Conservation (phyloP, 352 stramenopile species). For the Phytophthora ohioensis region DNA sequence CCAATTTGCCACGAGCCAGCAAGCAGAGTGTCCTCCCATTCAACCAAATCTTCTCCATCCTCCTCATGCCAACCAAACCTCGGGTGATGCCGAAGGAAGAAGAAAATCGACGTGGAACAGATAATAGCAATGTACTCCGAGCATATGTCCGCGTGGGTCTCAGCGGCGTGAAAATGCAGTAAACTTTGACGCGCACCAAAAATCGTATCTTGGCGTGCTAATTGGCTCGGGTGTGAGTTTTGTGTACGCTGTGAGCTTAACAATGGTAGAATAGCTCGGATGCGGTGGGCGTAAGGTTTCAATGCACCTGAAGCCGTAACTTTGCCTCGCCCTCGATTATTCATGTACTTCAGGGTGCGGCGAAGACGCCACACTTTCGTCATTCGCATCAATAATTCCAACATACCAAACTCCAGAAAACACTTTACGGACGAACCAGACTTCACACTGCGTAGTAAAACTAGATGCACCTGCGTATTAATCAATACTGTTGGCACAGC, state of each 20-base stretch:
- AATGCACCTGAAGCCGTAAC: neutral
- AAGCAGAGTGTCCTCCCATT: slow-evolving; percentile 7
- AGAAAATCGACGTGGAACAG: slow-evolving; percentile 38
- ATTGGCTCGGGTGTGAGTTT: neutral
- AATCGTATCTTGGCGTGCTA: slow-evolving; percentile 5
- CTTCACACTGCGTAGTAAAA: slow-evolving; percentile 11
- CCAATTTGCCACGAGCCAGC: slow-evolving; percentile 9
- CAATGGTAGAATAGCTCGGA: neutral
- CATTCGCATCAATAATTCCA: slow-evolving; percentile 3
- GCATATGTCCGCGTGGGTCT: slow-evolving; percentile 44
- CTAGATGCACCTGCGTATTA: slow-evolving; percentile 24
- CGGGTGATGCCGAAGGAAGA: slow-evolving; percentile 27
- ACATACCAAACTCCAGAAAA: slow-evolving; percentile 21
- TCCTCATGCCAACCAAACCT: slow-evolving; percentile 29
- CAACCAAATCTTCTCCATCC: neutral
- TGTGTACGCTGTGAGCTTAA: neutral
- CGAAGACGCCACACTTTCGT: slow-evolving; percentile 10
- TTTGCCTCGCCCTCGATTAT: too few relatives aligned
- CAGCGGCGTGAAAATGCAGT: slow-evolving; percentile 27
- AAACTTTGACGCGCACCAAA: neutral
- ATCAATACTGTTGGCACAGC: slow-evolving; percentile 27
- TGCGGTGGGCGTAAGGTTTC: neutral
- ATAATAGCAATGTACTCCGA: slow-evolving; percentile 52
- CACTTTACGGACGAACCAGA: neutral
- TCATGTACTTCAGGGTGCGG: neutral